phyloP scores from a whole-genome alignment of 148 eudicot species.

The Beta vulgaris region DNA sequence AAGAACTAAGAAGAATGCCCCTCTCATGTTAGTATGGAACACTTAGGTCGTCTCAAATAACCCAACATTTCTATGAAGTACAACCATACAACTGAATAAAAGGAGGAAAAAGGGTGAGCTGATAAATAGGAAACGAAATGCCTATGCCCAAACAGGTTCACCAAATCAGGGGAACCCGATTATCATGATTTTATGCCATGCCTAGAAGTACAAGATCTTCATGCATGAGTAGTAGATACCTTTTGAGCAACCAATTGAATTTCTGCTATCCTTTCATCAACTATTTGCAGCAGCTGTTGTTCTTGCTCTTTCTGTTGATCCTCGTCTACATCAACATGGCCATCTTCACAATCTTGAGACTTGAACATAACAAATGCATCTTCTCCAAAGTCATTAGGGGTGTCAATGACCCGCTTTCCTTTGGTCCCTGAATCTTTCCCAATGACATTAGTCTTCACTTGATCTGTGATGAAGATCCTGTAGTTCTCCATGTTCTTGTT shows the following conservation, averaged over 20 bases:
- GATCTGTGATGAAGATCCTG: conserved; percentile 49
- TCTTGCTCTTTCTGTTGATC: conserved; percentile 63
- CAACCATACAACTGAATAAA: background rate
- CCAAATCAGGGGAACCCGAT: background rate
- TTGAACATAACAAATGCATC: conserved; percentile 81
- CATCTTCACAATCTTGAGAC: conserved; percentile 43
- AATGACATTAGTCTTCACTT: conserved; percentile 58
- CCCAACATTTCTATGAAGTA: background rate
- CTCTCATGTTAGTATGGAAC: background rate
- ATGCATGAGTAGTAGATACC: conserved; percentile 28
- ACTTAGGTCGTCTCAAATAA: background rate
- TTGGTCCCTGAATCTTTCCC: conserved; percentile 65
- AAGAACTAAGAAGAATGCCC: background rate
- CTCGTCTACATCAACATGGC: conserved; percentile 42
- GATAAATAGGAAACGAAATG: background rate
- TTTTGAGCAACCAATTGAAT: conserved; percentile 57
- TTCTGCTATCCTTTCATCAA: conserved; percentile 61
- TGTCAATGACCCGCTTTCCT: conserved; percentile 59
- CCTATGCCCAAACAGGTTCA: background rate
- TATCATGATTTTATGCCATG: background rate
- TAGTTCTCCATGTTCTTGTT: conserved; percentile 71
- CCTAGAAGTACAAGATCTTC: background rate
- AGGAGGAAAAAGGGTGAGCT: background rate
- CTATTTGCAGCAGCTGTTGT: conserved; percentile 62
- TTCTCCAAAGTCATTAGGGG: conserved; percentile 58